phyloP scores from a whole-genome alignment of 805 yeast species.

The Teunomyces barrocoloradensis region DNA sequence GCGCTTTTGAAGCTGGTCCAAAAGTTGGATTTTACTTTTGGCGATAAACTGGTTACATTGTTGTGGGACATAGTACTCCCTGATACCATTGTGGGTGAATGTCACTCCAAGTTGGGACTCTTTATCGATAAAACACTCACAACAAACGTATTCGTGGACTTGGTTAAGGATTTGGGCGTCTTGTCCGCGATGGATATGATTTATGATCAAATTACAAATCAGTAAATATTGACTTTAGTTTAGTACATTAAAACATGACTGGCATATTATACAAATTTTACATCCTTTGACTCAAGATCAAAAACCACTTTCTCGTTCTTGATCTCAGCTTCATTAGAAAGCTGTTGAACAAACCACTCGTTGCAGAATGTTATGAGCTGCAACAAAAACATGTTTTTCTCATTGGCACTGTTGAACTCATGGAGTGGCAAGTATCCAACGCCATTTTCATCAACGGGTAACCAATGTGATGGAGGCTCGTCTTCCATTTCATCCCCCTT shows the following conservation, averaged over 20 bases:
- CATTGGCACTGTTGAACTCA: constrained; percentile 34
- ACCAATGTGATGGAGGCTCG: neutral
- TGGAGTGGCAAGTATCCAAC: constrained; percentile 26
- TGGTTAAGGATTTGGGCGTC: constrained; percentile 15
- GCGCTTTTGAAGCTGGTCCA: constrained; percentile 20
- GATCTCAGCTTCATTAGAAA: neutral
- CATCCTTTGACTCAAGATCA: constrained; percentile 20
- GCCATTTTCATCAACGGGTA: constrained; percentile 7
- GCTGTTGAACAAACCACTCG: constrained; percentile 19
- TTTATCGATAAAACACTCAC: neutral
- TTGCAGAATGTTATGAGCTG: constrained; percentile 25
- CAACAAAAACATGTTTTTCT: constrained; percentile 25
- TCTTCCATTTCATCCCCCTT: neutral
- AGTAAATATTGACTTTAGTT: neutral
- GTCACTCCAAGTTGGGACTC: constrained; percentile 19
- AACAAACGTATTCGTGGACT: constrained; percentile 15
- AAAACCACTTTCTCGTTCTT: constrained; percentile 14
- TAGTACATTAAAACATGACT: neutral
- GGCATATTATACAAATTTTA: constrained; percentile 3
- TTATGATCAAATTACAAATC: neutral
- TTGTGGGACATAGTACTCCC: constrained; percentile 24
- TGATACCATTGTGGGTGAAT: constrained; percentile 21
- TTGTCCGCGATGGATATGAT: neutral
- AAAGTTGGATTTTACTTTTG: constrained; percentile 14
- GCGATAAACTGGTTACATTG: constrained; percentile 9